Conservation (phyloP, 192 early-diverging fungal genomes). For the Gorgonomyces haynaldii region DNA sequence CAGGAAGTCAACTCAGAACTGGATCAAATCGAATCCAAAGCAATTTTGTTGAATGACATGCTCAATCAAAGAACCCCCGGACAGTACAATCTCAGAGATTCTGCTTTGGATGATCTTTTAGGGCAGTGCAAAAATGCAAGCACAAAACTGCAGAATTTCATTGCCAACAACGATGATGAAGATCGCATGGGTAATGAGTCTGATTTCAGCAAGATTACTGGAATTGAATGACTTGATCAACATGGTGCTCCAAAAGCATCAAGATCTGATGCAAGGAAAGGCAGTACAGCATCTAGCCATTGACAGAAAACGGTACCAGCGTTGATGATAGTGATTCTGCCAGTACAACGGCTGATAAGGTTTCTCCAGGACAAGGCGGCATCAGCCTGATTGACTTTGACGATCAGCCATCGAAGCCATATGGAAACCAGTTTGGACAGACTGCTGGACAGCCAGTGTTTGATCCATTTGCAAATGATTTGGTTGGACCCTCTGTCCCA, state of each 20-base stretch:
- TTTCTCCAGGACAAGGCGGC: conserved; percentile 10
- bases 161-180: conserved; percentile 59
- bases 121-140: conserved; percentile 44
- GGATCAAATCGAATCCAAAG: conserved; percentile 67
- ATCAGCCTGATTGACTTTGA: conserved; percentile 48
- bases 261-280: conserved; percentile 36
- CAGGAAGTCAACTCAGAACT: conserved; percentile 70
- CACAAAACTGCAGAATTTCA: conserved; percentile 59
- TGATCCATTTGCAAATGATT: not conserved
- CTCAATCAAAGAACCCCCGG: conserved; percentile 55
- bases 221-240: conserved; percentile 50
- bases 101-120: conserved; percentile 23
- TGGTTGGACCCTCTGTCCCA: no score
- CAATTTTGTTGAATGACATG: conserved; percentile 67
- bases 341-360: not conserved
- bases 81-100: conserved; percentile 13
- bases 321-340: not conserved
- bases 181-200: conserved; percentile 56
- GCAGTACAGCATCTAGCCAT: conserved; percentile 8
- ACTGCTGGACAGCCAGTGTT: not conserved
- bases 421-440: conserved; percentile 1
- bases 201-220: conserved; percentile 1
- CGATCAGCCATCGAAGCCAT: conserved; percentile 18
- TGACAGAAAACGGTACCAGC: conserved; percentile 7
- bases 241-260: conserved; percentile 60